Evolutionary conservation across 148 eudicot species (phyloP), one percentile per base, ranked within the genome.

Genomic region (Nepenthes gracilis): DNA sequence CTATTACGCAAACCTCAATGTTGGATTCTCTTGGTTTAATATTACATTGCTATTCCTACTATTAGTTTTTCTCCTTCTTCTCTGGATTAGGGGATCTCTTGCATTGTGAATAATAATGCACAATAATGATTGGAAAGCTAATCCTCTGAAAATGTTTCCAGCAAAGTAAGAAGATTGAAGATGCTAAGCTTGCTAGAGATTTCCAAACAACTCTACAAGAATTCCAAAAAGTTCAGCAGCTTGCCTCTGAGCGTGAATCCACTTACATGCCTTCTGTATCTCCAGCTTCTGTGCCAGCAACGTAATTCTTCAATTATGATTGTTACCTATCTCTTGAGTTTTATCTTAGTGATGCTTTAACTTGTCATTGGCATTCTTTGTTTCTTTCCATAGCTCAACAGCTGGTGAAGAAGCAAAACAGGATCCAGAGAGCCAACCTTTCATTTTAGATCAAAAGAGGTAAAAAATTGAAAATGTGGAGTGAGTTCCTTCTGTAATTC

Each of bases 141-240:
- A 32, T 8, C 14, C 13, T 10, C 36, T 55, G 55, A 12, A 32
- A 11, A 45, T 47, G 2, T 62, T 53, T 62, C 68, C 73, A 85
- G 92, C 77, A 67, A 80, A 80, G 74, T 67, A 85, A 80, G 76
- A 83, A 79, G 71, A 70, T 83, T 33, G 88, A 83, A 68, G 82
- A 83, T 76, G 88, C 88, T 60, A 85, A 85, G 75, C 92, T 85
- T 74, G 92, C 88, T 68, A 78, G 83, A 72, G 92, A 85, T 72
- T 85, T 85, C 59, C 88, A 85, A 74, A 58, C 78, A 55, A 72
- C 76, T 59, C 62, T 85, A 64, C 78, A 83, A 75, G 88, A 85
- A 69, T 85, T 85, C 63, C 92, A 85, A 73, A 85, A 83, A 61
- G 83, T 78, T 71, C 92, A 85, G 64, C 92, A 85, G 68, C 88